phyloP scores from a whole-genome alignment of 78 protist species.

The Dictyostelium brefeldianum region DNA sequence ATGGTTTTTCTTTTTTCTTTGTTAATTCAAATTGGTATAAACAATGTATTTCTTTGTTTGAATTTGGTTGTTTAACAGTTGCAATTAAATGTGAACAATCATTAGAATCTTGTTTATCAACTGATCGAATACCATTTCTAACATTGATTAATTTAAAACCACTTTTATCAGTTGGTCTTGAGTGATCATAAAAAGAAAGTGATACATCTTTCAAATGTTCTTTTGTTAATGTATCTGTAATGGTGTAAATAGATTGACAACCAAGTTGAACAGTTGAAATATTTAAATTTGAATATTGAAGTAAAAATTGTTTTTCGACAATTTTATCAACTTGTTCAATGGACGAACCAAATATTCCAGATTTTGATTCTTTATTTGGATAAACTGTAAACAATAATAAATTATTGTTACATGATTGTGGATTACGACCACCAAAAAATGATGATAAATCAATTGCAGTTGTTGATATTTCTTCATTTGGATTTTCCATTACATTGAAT shows the following conservation, averaged over 20 bases:
- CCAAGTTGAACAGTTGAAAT: background rate
- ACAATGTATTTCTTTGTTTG: background rate
- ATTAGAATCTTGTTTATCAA: no score
- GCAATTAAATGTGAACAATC: background rate
- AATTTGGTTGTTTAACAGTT: background rate
- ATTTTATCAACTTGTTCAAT: no score
- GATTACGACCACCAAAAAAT: constrained; percentile 46
- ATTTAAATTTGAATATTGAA: constrained; percentile 27
- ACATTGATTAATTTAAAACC: background rate
- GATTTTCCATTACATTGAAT: background rate
- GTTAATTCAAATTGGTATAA: background rate
- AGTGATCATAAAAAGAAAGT: background rate
- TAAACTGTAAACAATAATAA: constrained; percentile 1
- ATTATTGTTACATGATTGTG: background rate
- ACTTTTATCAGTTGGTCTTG: no score
- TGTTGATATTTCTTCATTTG: background rate
- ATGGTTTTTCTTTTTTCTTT: background rate
- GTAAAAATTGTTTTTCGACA: background rate
- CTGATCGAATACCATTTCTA: no score
- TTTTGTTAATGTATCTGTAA: background rate
- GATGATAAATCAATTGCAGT: constrained; percentile 13
- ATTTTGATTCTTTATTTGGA: background rate
- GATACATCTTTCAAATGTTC: background rate
- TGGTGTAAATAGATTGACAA: background rate
- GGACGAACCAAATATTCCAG: background rate